Evolutionary conservation across 805 yeast genomes (phyloP).

Genomic region (Tanozyma kutaoensis): DNA sequence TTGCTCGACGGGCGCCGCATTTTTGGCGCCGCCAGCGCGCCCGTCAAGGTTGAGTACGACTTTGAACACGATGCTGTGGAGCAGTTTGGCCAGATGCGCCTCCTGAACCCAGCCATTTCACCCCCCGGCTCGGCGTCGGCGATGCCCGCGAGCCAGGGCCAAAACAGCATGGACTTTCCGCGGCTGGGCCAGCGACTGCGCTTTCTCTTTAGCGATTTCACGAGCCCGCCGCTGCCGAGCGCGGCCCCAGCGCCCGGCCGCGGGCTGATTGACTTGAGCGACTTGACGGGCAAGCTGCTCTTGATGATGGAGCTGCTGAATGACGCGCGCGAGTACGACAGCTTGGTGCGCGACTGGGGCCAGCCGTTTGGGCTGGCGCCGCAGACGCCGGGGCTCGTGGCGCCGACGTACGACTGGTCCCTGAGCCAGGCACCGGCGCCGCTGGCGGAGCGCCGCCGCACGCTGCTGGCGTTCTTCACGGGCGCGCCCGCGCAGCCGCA

Average conservation of each 20-base stretch:
- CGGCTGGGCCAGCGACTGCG: slow-evolving; percentile 59
- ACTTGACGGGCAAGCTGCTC: slow-evolving; percentile 23
- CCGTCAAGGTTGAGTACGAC: slow-evolving; percentile 24
- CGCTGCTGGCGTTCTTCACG: slow-evolving; percentile 39
- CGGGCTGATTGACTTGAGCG: no score
- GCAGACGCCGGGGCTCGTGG: slow-evolving; percentile 4
- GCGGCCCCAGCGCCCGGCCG: no score
- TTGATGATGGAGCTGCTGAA: slow-evolving; percentile 32
- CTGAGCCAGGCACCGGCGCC: no score
- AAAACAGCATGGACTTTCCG: no score
- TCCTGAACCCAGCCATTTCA: slow-evolving; percentile 15
- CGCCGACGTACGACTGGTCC: slow-evolving; percentile 1
- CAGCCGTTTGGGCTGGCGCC: slow-evolving; percentile 1
- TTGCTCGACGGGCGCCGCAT: slow-evolving; percentile 25
- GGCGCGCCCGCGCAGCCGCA: slow-evolving; percentile 5
- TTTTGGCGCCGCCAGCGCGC: slow-evolving; percentile 22
- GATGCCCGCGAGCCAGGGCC: no score
- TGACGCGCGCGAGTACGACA: slow-evolving; percentile 33
- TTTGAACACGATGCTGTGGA: slow-evolving; percentile 1
- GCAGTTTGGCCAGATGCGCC: slow-evolving; percentile 14
- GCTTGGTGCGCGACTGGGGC: slow-evolving; percentile 32
- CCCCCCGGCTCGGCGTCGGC: slow-evolving; percentile 14
- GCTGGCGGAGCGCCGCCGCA: slow-evolving; percentile 37
- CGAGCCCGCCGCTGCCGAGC: no score
- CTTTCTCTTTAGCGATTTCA: slow-evolving; percentile 58